These are phyloP conservation scores for Nakazawaea populi DNA, from an alignment of 805 yeast genomes.

Conservation along the genomic window DNA sequence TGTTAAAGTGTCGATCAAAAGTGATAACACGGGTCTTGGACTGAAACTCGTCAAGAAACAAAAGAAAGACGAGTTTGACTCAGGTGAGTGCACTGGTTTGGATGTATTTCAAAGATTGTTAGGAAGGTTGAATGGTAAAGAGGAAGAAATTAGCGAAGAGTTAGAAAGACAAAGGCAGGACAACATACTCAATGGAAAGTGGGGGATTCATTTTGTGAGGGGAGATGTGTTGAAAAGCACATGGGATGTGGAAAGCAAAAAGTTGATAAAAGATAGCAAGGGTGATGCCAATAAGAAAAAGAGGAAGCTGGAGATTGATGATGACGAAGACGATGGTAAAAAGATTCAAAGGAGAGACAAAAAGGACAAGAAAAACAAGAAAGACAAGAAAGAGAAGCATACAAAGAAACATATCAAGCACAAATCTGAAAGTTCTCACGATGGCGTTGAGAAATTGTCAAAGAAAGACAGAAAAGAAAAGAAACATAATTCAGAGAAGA, in stretches of 20 bases:
- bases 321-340: constrained; percentile 20
- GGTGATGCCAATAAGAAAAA: constrained; percentile 21
- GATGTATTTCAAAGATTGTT: constrained; percentile 89
- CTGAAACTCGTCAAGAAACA: constrained; percentile 51
- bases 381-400: constrained; percentile 18
- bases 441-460: constrained; percentile 3
- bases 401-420: constrained; percentile 14
- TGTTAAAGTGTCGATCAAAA: constrained; percentile 75
- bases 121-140: constrained; percentile 86
- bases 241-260: constrained; percentile 58
- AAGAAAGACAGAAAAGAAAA: constrained; percentile 21
- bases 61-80: constrained; percentile 61
- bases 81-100: constrained; percentile 83
- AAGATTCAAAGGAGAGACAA: constrained; percentile 20
- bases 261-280: constrained; percentile 22
- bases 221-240: constrained; percentile 84
- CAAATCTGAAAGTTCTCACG: constrained; percentile 15
- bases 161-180: constrained; percentile 64
- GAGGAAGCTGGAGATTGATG: constrained; percentile 20
- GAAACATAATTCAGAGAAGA: constrained; percentile 19
- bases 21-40: constrained; percentile 86
- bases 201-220: constrained; percentile 83
- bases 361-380: constrained; percentile 13
- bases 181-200: constrained; percentile 71
- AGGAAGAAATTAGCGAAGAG: constrained; percentile 56